Evolutionary conservation across 139 green algal species (phyloP).

Genomic region (Mesotaenium endlicherianum): DNA sequence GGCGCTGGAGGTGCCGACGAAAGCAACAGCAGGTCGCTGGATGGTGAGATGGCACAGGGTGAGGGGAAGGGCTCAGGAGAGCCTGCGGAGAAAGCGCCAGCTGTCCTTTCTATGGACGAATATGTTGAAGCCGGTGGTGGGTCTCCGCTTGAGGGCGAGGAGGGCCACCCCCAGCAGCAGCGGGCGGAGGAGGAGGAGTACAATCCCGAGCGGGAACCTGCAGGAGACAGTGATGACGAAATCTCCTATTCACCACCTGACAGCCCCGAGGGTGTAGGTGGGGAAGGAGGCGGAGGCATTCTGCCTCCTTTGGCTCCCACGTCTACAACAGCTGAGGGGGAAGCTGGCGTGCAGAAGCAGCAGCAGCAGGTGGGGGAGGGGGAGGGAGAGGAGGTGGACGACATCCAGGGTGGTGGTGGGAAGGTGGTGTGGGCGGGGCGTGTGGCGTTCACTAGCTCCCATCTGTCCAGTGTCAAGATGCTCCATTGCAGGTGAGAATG

Average conservation of each 20-base stretch:
- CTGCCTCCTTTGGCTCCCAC: no score
- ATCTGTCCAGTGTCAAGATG: not conserved
- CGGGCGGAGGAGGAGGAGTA: not conserved
- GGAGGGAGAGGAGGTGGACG: not conserved
- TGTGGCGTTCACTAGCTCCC: not conserved
- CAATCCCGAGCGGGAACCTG: not conserved
- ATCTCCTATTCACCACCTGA: not conserved
- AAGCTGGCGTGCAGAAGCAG: not conserved
- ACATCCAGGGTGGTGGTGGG: not conserved
- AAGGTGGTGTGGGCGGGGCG: not conserved
- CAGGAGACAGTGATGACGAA: not conserved
- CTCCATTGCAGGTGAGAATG: not conserved
- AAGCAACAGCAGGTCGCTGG: not conserved
- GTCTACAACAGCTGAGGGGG: no score
- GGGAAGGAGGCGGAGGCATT: not conserved
- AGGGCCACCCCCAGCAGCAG: not conserved
- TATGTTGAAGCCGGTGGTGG: constrained; percentile 17
- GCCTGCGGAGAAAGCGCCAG: not conserved
- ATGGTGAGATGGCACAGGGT: not conserved
- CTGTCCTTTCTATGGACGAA: constrained; percentile 10
- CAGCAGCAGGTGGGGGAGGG: not conserved
- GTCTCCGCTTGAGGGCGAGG: no score
- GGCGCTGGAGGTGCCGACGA: not conserved
- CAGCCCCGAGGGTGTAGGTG: not conserved
- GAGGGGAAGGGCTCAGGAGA: not conserved